phyloP scores from a whole-genome alignment of 1,284 basidiomycete genomes.

The Pholiota adiposa region DNA sequence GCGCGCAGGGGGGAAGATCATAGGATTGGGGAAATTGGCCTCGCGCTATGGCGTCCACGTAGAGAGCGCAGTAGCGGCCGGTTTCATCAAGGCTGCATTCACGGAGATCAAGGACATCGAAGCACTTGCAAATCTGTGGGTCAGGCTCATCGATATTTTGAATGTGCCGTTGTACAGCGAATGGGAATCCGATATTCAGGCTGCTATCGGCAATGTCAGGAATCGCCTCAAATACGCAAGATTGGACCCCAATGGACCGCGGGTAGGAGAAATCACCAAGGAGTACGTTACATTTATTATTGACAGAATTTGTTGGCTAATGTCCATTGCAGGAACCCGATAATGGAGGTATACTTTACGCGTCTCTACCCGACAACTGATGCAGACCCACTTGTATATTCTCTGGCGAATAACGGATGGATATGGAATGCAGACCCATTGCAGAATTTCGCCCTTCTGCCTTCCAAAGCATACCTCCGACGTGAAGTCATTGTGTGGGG shows the following conservation, averaged over 20 bases:
- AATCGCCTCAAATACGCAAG: slow-evolving; percentile 83
- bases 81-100: slow-evolving; percentile 75
- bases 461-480: slow-evolving; percentile 95
- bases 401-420: slow-evolving; percentile 98
- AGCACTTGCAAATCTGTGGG: slow-evolving; percentile 73
- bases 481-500: slow-evolving; percentile 98
- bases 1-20: slow-evolving; percentile 56
- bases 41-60: slow-evolving; percentile 73
- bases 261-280: slow-evolving; percentile 79
- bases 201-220: slow-evolving; percentile 75
- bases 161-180: slow-evolving; percentile 89
- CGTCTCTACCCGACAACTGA: slow-evolving; percentile 65
- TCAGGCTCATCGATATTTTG: slow-evolving; percentile 77
- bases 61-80: slow-evolving; percentile 63
- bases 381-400: slow-evolving; percentile 72
- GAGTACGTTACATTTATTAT: slow-evolving; percentile 53
- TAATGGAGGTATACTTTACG: slow-evolving; percentile 92
- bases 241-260: slow-evolving; percentile 83
- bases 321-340: slow-evolving; percentile 59
- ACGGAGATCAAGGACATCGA: slow-evolving; percentile 53
- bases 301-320: slow-evolving; percentile 10
- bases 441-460: slow-evolving; percentile 91
- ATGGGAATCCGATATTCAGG: slow-evolving; percentile 81
- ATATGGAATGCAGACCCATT: slow-evolving; percentile 97
- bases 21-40: slow-evolving; percentile 62